A percentile compares a stretch with the other conserved stretches of the same genome.
phyloP scores from a whole-genome alignment of 2,329 filamentous ascomycete species.

The Talaromyces sp. region DNA sequence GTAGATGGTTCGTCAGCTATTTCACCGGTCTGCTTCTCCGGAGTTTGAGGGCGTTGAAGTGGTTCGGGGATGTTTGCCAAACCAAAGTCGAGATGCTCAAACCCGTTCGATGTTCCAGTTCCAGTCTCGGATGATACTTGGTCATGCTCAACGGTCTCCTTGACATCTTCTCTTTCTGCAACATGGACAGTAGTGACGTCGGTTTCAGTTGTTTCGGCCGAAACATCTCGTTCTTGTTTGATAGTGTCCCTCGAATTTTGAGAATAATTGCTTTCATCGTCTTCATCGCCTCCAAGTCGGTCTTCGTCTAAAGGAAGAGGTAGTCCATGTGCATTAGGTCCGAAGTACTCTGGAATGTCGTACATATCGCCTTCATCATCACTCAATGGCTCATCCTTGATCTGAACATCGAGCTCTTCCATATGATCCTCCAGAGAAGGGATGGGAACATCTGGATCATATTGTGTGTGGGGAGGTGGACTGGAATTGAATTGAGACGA shows the following conservation, averaged over 20 bases:
- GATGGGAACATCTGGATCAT: constrained; percentile 87
- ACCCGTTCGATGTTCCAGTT: constrained; percentile 19
- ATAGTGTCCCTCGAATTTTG: constrained; percentile 36
- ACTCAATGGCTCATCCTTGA: constrained; percentile 63
- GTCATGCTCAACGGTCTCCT: constrained; percentile 33
- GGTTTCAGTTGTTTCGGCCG: constrained; percentile 22
- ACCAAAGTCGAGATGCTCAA: constrained; percentile 50
- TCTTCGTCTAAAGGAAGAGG: constrained; percentile 51
- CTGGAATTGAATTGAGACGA: constrained; percentile 57
- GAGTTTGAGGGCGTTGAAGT: constrained; percentile 40
- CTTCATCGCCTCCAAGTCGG: constrained; percentile 42
- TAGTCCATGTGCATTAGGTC: constrained; percentile 13
- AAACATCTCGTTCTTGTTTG: constrained; percentile 27
- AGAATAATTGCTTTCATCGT: constrained; percentile 59
- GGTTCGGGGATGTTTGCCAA: constrained; percentile 32
- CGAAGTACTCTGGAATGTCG: constrained; percentile 59
- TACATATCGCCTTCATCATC: constrained; percentile 63
- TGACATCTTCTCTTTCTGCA: constrained; percentile 29
- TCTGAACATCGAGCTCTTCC: constrained; percentile 55
- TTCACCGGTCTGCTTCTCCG: constrained; percentile 58
- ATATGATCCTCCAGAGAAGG: constrained; percentile 74
- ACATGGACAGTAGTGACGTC: constrained; percentile 33
- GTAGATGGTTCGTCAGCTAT: constrained; percentile 62
- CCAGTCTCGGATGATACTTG: not conserved
- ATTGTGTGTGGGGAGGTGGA: constrained; percentile 56